Evolutionary conservation across 805 yeast genomes (phyloP).

Genomic region (Ascoidea tarda): DNA sequence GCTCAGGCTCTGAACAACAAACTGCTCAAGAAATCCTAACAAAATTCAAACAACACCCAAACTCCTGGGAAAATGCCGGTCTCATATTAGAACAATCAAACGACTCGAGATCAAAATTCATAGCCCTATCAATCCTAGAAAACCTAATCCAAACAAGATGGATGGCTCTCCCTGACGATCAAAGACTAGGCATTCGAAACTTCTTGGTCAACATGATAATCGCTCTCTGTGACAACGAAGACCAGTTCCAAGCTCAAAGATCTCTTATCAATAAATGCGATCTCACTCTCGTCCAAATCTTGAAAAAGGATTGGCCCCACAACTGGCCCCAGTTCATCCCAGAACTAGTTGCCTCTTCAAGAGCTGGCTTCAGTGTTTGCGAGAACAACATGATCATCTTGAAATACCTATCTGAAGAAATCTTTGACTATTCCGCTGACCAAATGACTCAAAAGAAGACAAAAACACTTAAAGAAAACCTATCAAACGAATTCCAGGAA

Average conservation of each 20-base stretch:
- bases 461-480: conserved; percentile 61
- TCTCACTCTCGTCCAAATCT: conserved; percentile 81
- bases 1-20: conserved; percentile 51
- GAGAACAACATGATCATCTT: conserved; percentile 94
- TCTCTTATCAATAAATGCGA: conserved; percentile 88
- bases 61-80: conserved; percentile 92
- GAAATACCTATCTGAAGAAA: conserved; percentile 84
- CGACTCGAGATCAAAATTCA: conserved; percentile 81
- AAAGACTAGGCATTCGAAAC: conserved; percentile 85
- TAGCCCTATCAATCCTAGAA: conserved; percentile 83
- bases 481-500: conserved; percentile 85
- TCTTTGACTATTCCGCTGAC: conserved; percentile 89
- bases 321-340: conserved; percentile 97
- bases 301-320: conserved; percentile 98
- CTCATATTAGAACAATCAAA: conserved; percentile 65
- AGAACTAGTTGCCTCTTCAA: conserved; percentile 74
- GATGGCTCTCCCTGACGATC: conserved; percentile 83
- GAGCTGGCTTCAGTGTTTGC: conserved; percentile 83
- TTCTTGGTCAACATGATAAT: conserved; percentile 91
- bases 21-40: conserved; percentile 56
- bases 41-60: conserved; percentile 85
- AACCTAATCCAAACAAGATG: conserved; percentile 83
- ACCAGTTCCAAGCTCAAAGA: conserved; percentile 52
- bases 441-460: conserved; percentile 96
- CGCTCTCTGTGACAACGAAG: conserved; percentile 75